Evolutionary conservation across 495 filamentous ascomycete genomes (phyloP), one percentile per base, ranked within the genome.

Genomic region (Hypoxylon lienhwacheense): DNA sequence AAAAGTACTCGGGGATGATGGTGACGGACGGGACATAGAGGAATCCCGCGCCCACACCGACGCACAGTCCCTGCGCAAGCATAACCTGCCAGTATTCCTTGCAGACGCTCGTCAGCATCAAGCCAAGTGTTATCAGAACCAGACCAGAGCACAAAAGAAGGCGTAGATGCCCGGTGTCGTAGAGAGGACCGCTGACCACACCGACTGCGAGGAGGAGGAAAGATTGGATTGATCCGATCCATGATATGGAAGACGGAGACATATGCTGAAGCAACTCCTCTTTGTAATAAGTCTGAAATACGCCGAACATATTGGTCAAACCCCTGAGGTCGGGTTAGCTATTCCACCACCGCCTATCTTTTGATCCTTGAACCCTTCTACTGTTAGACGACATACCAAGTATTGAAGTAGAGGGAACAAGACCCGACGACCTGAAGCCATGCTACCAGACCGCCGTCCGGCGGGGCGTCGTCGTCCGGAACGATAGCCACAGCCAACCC

Each of bases 221-320:
- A 34, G 75, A 69, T 51, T 78, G 75, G 6, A 79, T 59, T 0
- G 70, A 72, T 1, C 79, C 79, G 32, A 83, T 78, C 78, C 79
- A 83, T 5, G 77, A 75, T n/a, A 83, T 78, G 15, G 66, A 60
- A 2, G 68, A 75, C 6, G 77, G 67, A 0, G 71, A 50, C 12
- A 66, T 59, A 6, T 67, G 48, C 21, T 20, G 45, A 14, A 64
- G 53, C 6, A 77, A 58, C 2, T 70, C 67, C 3, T 72, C 63
- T 1, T 77, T 75, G 56, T 89, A 89, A 67, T 86, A 87, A 2
- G 78, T 77, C 57, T 91, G 85, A 54, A 87, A 90, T 1, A 87
- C 78, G 1, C 86, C 85, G 59, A 86, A 89, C 31, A 77, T 81
- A 54, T 83, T 83, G 49, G 87, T 81, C 41, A 83, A 81, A 10